These are phyloP conservation scores for Echites panduratus DNA, from an alignment of 257 asterid genomes.

Conservation along the genomic window DNA sequence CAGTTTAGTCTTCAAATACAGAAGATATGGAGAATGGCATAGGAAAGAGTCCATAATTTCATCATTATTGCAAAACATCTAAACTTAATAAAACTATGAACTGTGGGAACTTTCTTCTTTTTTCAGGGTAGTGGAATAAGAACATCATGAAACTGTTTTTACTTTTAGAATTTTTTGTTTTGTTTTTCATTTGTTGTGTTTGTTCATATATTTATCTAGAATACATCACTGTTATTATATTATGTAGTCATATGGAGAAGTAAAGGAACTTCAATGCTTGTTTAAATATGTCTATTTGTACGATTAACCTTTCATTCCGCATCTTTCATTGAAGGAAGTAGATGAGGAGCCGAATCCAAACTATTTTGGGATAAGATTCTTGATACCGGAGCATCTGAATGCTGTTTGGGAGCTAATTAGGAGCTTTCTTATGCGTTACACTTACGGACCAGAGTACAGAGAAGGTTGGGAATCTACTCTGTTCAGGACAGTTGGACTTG, in stretches of 20 bases:
- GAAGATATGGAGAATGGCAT: not conserved
- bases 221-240: not conserved
- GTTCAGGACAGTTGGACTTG: constrained; percentile 58
- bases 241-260: not conserved
- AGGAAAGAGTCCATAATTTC: not conserved
- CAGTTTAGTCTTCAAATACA: not conserved
- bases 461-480: constrained; percentile 72
- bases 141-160: not conserved
- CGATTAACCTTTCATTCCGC: constrained; percentile 4
- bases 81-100: too few relatives aligned
- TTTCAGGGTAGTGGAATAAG: not conserved
- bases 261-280: not conserved
- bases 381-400: constrained; percentile 60
- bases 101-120: too few relatives aligned
- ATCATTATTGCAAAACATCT: not conserved
- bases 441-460: constrained; percentile 51
- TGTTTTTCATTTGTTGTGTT: not conserved
- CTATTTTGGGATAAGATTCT: constrained; percentile 56
- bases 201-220: too few relatives aligned
- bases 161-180: not conserved
- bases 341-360: constrained; percentile 80
- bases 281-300: too few relatives aligned
- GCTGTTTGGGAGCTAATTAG: constrained; percentile 75
- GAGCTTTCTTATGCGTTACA: constrained; percentile 42
- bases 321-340: constrained; percentile 40